Evolutionary conservation across 495 filamentous ascomycete genomes (phyloP).

Genomic region (Annulohypoxylon nitens): DNA sequence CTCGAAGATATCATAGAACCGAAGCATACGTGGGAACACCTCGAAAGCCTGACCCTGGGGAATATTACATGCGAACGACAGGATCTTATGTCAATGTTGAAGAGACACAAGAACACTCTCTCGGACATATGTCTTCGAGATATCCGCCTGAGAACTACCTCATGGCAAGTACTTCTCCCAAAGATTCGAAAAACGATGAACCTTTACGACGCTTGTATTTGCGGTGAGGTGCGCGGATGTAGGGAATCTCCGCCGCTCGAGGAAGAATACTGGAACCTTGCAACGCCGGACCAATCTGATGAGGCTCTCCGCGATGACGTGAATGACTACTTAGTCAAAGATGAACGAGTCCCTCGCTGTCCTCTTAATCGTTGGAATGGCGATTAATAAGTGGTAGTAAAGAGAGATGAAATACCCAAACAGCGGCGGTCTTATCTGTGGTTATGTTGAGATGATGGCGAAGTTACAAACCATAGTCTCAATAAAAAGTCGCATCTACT

Average conservation of each 20-base stretch:
- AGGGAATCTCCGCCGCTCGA: conserved; percentile 8
- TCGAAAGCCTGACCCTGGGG: conserved; percentile 27
- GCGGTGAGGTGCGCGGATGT: conserved; percentile 22
- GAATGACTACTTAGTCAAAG: conserved; percentile 34
- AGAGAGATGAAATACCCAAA: background rate
- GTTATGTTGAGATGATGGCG: background rate
- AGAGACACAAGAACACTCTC: conserved; percentile 32
- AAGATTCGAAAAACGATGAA: conserved; percentile 31
- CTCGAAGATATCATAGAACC: conserved; percentile 37
- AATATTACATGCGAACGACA: conserved; percentile 34
- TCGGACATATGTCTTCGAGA: conserved; percentile 26
- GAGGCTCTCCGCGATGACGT: conserved; percentile 15
- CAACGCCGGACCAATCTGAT: background rate
- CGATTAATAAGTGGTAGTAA: background rate
- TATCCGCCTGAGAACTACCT: conserved; percentile 21
- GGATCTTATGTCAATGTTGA: conserved; percentile 37
- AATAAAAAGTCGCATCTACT: background rate
- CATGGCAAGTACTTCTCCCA: conserved; percentile 32
- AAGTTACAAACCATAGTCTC: background rate
- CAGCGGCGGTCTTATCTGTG: background rate
- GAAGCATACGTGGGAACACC: conserved; percentile 33
- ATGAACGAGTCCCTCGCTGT: conserved; percentile 14
- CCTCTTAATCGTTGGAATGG: conserved; percentile 11
- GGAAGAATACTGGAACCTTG: conserved; percentile 31
- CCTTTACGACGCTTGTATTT: conserved; percentile 30